These are phyloP conservation scores for Solanum ossicruentum DNA, from an alignment of 257 asterid genomes.

Conservation along the genomic window DNA sequence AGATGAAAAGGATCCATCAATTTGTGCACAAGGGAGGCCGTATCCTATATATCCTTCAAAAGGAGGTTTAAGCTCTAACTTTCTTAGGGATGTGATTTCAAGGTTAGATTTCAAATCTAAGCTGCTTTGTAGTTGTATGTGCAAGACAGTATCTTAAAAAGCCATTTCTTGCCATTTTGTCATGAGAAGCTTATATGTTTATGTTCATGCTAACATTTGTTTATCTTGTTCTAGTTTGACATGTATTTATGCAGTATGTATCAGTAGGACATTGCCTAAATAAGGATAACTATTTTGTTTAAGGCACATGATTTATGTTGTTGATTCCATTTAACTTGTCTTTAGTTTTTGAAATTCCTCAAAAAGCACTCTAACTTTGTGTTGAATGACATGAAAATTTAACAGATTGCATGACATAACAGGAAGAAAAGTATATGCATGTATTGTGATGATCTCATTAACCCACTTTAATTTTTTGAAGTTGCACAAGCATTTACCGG, in stretches of 20 bases:
- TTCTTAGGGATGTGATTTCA: conserved; percentile 59
- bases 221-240: background rate
- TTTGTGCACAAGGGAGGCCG: conserved; percentile 62
- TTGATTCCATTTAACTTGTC: background rate
- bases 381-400: background rate
- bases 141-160: background rate
- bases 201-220: background rate
- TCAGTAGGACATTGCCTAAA: background rate
- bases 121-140: background rate
- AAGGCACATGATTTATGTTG: background rate
- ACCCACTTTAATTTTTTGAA: background rate
- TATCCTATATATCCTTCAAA: conserved; percentile 94
- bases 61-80: conserved; percentile 69
- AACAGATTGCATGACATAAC: background rate
- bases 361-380: background rate
- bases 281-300: background rate
- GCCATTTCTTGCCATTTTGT: background rate
- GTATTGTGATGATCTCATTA: background rate
- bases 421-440: background rate
- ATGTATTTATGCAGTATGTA: background rate
- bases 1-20: conserved; percentile 49
- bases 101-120: conserved; percentile 33
- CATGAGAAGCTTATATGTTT: background rate
- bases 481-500: background rate
- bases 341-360: background rate